These are phyloP conservation scores for Lumnitzera racemosa DNA, from an alignment of 345 rosid species.

Conservation along the genomic window DNA sequence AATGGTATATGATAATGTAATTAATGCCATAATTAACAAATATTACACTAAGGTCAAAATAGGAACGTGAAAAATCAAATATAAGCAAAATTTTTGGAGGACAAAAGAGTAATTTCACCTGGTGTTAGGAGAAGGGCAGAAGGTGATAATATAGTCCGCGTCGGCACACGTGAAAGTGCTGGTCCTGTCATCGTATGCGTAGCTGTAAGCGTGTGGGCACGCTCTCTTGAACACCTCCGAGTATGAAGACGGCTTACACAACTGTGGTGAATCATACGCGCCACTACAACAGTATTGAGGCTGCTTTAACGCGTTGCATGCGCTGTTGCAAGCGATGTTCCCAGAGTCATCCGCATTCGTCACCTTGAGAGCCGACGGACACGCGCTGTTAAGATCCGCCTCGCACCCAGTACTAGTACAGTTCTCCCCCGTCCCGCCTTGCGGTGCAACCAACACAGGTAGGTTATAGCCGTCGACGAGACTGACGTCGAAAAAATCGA, in stretches of 20 bases:
- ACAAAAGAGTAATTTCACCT: constrained; percentile 35
- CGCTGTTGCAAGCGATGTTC: constrained; percentile 78
- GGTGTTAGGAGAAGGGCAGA: constrained; percentile 74
- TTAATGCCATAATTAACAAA: not conserved
- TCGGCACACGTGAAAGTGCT: constrained; percentile 92
- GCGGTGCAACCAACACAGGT: constrained; percentile 72
- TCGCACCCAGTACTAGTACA: constrained; percentile 73
- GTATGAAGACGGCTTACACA: constrained; percentile 72
- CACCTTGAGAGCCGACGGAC: constrained; percentile 79
- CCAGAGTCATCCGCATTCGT: constrained; percentile 17
- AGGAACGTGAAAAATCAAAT: not conserved
- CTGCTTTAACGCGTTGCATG: constrained; percentile 72
- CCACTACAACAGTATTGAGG: constrained; percentile 90
- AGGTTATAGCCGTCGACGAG: constrained; percentile 95
- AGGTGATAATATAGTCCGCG: constrained; percentile 71
- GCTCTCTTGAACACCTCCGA: constrained; percentile 70
- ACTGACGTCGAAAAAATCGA: constrained; percentile 79
- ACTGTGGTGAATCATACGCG: constrained; percentile 52
- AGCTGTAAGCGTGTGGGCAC: constrained; percentile 93
- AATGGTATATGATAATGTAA: not conserved
- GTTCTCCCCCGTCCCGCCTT: constrained; percentile 62
- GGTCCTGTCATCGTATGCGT: constrained; percentile 85
- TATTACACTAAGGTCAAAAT: constrained; percentile 2
- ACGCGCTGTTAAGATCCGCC: constrained; percentile 60
- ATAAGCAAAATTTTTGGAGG: not conserved